A percentile compares a stretch with the other conserved stretches of the same genome.
Evolutionary conservation across 345 rosid species (phyloP).

Genomic region (Euphorbia tirucalli): DNA sequence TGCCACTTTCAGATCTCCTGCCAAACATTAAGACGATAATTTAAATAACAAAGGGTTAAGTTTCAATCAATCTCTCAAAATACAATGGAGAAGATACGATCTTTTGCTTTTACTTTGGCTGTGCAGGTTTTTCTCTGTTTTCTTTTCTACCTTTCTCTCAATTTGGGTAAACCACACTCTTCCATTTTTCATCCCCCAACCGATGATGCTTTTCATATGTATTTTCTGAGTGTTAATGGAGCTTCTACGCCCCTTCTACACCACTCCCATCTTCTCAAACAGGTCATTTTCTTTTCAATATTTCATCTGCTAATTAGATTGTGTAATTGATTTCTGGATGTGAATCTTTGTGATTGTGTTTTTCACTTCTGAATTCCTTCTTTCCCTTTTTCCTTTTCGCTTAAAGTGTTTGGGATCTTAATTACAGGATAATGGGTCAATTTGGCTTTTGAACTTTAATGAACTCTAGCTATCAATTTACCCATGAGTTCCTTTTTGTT

Average conservation of each 20-base stretch:
- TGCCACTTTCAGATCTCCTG: too few relatives aligned
- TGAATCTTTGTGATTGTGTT: neutral
- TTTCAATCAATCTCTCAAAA: too few relatives aligned
- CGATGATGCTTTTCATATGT: too few relatives aligned
- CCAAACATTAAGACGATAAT: too few relatives aligned
- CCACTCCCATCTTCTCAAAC: conserved; percentile 60
- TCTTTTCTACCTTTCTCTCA: conserved; percentile 52
- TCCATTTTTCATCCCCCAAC: conserved; percentile 21
- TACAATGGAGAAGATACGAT: conserved; percentile 43
- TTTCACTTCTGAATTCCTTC: neutral
- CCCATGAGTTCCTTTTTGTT: neutral
- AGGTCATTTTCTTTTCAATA: conserved; percentile 44
- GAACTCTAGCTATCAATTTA: too few relatives aligned
- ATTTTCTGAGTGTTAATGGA: conserved; percentile 63
- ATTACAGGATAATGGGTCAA: too few relatives aligned
- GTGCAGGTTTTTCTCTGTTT: conserved; percentile 56
- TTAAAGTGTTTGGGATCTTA: too few relatives aligned
- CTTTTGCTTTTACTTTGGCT: conserved; percentile 58
- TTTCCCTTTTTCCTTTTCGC: neutral
- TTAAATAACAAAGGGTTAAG: too few relatives aligned
- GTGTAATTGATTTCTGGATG: neutral
- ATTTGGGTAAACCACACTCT: conserved; percentile 51
- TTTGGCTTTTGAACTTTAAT: neutral
- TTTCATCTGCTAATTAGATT: too few relatives aligned
- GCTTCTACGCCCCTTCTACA: conserved; percentile 44